Evolutionary conservation across 345 rosid species (phyloP).

Genomic region (Brassica nigra): DNA sequence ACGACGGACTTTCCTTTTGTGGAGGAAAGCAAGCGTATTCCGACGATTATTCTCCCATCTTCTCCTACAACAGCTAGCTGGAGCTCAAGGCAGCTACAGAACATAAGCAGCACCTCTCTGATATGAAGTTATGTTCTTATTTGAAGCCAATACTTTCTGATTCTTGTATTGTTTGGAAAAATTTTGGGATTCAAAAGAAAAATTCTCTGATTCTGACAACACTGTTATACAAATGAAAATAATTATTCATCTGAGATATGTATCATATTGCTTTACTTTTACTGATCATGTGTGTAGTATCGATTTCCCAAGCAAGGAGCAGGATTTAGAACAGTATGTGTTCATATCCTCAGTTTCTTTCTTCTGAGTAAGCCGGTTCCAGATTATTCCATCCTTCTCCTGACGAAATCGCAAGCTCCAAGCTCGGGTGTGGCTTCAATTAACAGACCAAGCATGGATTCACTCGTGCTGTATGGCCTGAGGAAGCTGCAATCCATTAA

Average conservation of each 20-base stretch:
- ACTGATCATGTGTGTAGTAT: neutral
- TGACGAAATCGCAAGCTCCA: slow-evolving; percentile 1
- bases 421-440: slow-evolving; percentile 20
- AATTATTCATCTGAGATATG: slow-evolving; percentile 4
- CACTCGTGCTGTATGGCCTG: neutral
- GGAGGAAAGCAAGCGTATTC: slow-evolving; percentile 88
- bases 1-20: slow-evolving; percentile 77
- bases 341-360: slow-evolving; percentile 14
- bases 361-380: slow-evolving; percentile 3
- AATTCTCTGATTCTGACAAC: neutral
- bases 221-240: slow-evolving; percentile 13
- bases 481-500: slow-evolving; percentile 16
- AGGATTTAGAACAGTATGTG: slow-evolving; percentile 5
- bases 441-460: slow-evolving; percentile 16
- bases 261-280: neutral
- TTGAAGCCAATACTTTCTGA: neutral
- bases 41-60: slow-evolving; percentile 78
- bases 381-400: slow-evolving; percentile 21
- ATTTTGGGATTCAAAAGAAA: neutral
- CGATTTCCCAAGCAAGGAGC: neutral
- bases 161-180: neutral
- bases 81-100: slow-evolving; percentile 85
- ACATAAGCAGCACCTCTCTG: slow-evolving; percentile 30
- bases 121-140: slow-evolving; percentile 15
- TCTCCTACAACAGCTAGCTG: slow-evolving; percentile 61